Evolutionary conservation across 2,329 filamentous ascomycete species (phyloP), one percentile per base, ranked within the genome.

Genomic region (Colletotrichum godetiae): DNA sequence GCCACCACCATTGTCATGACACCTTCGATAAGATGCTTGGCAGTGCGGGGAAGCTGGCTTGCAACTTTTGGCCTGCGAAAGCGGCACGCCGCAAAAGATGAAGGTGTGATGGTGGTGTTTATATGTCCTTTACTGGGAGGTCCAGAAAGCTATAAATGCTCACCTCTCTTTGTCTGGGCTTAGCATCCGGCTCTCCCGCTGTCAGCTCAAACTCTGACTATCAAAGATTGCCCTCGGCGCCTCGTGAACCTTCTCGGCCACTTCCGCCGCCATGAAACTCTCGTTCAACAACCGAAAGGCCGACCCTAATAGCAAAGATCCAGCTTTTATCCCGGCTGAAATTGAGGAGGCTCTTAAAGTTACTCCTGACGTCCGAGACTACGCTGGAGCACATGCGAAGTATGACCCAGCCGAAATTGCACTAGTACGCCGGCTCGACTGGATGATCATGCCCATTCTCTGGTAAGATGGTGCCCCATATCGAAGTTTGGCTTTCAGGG

Each of bases 401-500:
- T 78, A 76, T 3, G 77, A 78, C 52, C 77, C 78, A 12, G 76
- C 71, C 19, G 82, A 83, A 75, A 82, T 83, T 67, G 77, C 76
- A 1, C 79, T 83, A 8, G 81, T 83, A 7, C 76, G 78, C 61
- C 83, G 82, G 67, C 72, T 83, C 3, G 81, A 83, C 67, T 76
- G 72, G 42, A 77, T 81, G 60, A 82, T 84, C 73, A 81, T 84
- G 76, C 84, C 85, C 2, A 82, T 81, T 73, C 68, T 84, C 12
- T 82, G 81, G 68, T 75, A 35, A 33, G 83, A 86, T 77, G 85
- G 85, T 61, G 81, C 82, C 5, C 75, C 82, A 52, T 80, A 81
- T 57, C 81, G 55, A 78, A 19, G 33, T 35, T 35, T 35, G 33
- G 7, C 33, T 12, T 35, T 11, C 6, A 35, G 1, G 33, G 8